Evolutionary conservation across 2,329 filamentous ascomycete genomes (phyloP).

Genomic region (Diplodia sapinea): DNA sequence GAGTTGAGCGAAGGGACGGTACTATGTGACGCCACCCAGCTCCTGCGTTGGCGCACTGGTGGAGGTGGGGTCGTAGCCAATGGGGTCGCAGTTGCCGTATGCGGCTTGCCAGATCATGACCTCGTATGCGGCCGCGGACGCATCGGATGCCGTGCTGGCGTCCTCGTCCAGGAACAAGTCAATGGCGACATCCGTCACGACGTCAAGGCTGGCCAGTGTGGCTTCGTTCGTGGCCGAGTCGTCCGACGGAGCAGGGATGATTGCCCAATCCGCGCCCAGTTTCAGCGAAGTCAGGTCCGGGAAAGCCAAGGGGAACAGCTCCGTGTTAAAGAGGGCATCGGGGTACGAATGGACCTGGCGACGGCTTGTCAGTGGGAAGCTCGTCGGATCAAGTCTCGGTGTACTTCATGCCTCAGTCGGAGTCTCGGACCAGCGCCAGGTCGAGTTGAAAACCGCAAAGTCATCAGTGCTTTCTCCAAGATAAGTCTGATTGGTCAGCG

Average conservation of each 20-base stretch:
- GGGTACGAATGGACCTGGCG: constrained; percentile 31
- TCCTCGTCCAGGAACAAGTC: constrained; percentile 32
- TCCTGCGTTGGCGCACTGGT: constrained; percentile 4
- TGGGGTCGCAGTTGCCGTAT: constrained; percentile 30
- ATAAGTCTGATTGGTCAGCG: background rate
- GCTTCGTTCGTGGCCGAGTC: constrained; percentile 8
- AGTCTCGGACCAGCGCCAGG: constrained; percentile 29
- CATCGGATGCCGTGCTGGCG: constrained; percentile 15
- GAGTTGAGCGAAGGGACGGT: background rate
- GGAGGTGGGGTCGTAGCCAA: constrained; percentile 18
- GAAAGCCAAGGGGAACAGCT: constrained; percentile 22
- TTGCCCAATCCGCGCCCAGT: constrained; percentile 25
- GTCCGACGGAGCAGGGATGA: constrained; percentile 15
- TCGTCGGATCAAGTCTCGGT: background rate
- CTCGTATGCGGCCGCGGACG: constrained; percentile 25
- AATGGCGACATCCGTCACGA: constrained; percentile 29
- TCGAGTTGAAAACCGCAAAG: constrained; percentile 28
- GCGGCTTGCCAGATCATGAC: constrained; percentile 32
- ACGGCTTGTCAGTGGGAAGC: background rate
- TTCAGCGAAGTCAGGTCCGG: constrained; percentile 19
- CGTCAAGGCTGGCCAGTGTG: constrained; percentile 25
- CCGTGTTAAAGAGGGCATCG: constrained; percentile 29
- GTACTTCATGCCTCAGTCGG: background rate
- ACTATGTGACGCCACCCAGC: constrained; percentile 29
- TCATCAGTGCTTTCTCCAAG: constrained; percentile 22